Evolutionary conservation across 2,329 filamentous ascomycete species (phyloP).

Genomic region (Phyllosticta citriasiana): DNA sequence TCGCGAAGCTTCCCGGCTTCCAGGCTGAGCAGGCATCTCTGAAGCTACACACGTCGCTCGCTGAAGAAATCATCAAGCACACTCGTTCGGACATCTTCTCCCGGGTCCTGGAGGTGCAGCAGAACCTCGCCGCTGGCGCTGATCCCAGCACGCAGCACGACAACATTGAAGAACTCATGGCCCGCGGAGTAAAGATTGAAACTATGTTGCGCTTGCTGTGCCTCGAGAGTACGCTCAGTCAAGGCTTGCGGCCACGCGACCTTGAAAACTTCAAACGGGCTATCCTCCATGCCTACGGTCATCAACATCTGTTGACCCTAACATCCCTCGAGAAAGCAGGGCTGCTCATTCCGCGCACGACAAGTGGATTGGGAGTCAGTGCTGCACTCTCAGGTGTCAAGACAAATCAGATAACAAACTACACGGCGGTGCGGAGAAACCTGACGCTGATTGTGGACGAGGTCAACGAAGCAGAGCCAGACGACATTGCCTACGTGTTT

Average conservation of each 20-base stretch:
- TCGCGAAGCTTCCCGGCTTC: slow-evolving; percentile 83
- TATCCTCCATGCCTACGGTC: slow-evolving; percentile 85
- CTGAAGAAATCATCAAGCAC: slow-evolving; percentile 90
- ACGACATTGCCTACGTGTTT: slow-evolving; percentile 96
- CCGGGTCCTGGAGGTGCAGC: slow-evolving; percentile 82
- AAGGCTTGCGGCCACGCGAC: slow-evolving; percentile 79
- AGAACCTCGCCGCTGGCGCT: slow-evolving; percentile 83
- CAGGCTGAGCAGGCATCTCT: slow-evolving; percentile 88
- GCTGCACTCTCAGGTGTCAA: slow-evolving; percentile 28
- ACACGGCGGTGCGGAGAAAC: slow-evolving; percentile 74
- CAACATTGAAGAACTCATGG: slow-evolving; percentile 87
- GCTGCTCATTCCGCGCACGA: slow-evolving; percentile 56
- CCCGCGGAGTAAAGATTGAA: slow-evolving; percentile 69
- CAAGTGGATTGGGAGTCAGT: slow-evolving; percentile 30
- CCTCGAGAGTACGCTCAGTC: slow-evolving; percentile 81
- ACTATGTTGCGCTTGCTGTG: slow-evolving; percentile 78
- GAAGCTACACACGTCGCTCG: slow-evolving; percentile 83
- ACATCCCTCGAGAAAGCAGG: slow-evolving; percentile 82
- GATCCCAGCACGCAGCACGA: slow-evolving; percentile 87
- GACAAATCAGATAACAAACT: slow-evolving; percentile 46
- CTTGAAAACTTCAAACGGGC: slow-evolving; percentile 82
- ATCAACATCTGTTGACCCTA: slow-evolving; percentile 87
- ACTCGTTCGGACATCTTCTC: slow-evolving; percentile 85
- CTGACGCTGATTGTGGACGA: slow-evolving; percentile 89
- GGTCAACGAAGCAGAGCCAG: slow-evolving; percentile 87